phyloP scores from a whole-genome alignment of 768 basidiomycete species.

The Phlegmacium glaucopus region DNA sequence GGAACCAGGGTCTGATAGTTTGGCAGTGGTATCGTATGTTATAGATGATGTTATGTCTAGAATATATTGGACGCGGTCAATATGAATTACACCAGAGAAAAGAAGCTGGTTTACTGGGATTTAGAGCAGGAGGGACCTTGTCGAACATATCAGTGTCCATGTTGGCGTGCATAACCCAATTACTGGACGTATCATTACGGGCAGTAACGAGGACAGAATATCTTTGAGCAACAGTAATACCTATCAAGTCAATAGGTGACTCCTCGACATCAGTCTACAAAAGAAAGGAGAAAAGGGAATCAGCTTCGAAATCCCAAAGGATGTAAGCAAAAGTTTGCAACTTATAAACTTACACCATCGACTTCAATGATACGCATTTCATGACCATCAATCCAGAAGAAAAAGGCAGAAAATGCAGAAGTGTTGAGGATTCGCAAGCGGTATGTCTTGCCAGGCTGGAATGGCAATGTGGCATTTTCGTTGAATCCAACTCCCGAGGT shows the following conservation, averaged over 20 bases:
- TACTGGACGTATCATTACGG: constrained; percentile 75
- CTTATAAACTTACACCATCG: constrained; percentile 60
- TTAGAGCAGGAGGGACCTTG: constrained; percentile 61
- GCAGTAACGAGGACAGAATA: constrained; percentile 93
- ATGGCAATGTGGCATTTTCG: constrained; percentile 81
- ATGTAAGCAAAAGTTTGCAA: neutral
- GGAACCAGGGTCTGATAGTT: constrained; percentile 49
- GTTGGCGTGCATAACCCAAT: constrained; percentile 90
- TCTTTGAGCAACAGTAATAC: constrained; percentile 83
- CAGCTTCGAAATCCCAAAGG: neutral
- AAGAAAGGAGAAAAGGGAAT: neutral
- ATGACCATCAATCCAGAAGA: constrained; percentile 89
- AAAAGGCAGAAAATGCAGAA: constrained; percentile 71
- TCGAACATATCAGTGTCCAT: constrained; percentile 94
- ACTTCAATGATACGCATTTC: constrained; percentile 83
- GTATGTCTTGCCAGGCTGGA: constrained; percentile 88
- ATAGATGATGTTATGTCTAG: constrained; percentile 82
- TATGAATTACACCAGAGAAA: no score
- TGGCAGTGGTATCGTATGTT: constrained; percentile 58
- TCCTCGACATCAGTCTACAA: constrained; percentile 72
- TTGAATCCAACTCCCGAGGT: constrained; percentile 75
- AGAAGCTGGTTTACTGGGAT: constrained; percentile 66
- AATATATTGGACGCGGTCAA: no score
- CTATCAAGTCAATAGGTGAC: constrained; percentile 66
- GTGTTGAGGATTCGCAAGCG: constrained; percentile 85